Evolutionary conservation across 108 stramenopile genomes (phyloP).

Genomic region (Stephanodiscus minutulus): DNA sequence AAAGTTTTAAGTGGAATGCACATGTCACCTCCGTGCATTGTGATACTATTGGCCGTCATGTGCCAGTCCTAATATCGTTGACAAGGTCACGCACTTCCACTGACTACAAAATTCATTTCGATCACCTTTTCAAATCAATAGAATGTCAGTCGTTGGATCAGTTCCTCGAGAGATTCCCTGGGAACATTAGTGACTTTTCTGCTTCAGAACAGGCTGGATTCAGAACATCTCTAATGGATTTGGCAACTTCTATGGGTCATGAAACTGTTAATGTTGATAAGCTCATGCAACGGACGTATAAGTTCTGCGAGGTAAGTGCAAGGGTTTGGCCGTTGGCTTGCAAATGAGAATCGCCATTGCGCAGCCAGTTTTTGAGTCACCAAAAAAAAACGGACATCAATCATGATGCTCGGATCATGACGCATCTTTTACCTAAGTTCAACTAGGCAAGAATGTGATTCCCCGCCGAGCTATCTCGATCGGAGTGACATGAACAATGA

Average conservation of each 20-base stretch:
- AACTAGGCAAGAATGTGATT: too few relatives aligned
- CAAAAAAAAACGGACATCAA: background rate
- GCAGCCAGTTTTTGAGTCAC: background rate
- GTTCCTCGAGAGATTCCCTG: slow-evolving; percentile 5
- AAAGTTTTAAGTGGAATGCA: background rate
- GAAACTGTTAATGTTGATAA: too few relatives aligned
- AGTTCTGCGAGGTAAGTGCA: background rate
- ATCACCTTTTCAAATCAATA: slow-evolving; percentile 7
- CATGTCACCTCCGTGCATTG: slow-evolving; percentile 2
- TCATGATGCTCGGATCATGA: too few relatives aligned
- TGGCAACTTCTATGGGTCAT: too few relatives aligned
- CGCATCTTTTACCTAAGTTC: background rate
- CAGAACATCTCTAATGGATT: too few relatives aligned
- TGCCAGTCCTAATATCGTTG: slow-evolving; percentile 3
- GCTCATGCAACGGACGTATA: too few relatives aligned
- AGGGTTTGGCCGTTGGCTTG: background rate
- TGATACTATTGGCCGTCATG: background rate
- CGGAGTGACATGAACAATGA: background rate
- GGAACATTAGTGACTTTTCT: slow-evolving; percentile 19
- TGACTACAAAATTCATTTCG: slow-evolving; percentile 9
- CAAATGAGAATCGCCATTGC: background rate
- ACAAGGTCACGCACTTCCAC: background rate
- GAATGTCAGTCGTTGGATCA: background rate
- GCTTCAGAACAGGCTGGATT: slow-evolving; percentile 1
- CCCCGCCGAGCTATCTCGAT: too few relatives aligned